Evolutionary conservation across 495 filamentous ascomycete genomes (phyloP), one percentile per base, ranked within the genome.

Genomic region (Podospora australis): DNA sequence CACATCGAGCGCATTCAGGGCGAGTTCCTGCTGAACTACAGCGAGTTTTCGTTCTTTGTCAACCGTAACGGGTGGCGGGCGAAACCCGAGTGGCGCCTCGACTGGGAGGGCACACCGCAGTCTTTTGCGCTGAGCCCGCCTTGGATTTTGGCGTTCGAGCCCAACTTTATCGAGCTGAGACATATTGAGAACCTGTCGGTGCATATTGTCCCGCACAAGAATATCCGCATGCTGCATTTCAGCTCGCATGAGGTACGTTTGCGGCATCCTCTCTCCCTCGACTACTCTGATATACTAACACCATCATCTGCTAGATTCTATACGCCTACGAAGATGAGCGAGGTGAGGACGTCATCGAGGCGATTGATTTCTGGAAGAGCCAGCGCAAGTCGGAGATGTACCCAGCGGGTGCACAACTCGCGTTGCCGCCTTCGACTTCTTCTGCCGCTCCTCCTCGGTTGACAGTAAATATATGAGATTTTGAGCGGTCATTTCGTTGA

Each of bases 51-150:
- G 16, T 97, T 99, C 77, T 99, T 95, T 59, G 92, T 99, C 58
- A 97, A 99, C 67, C 80, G 92, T 44, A 96, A 99, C 63, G 94
- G 94, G 21, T 99, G 94, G 94, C 80, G 94, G 44, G 90, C 91
- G 26, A 77, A 90, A 52, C 86, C 90, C 14, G 94, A 99, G 60
- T 99, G 94, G 94, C 83, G 81, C 51, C 95, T 99, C 57, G 85
- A 87, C 23, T 99, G 94, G 94, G 94, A 99, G 69, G 94, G 94
- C 43, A 85, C 78, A 35, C 94, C 94, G 43, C 82, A 84, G 55
- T 78, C 83, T 32, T 99, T 99, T 63, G 92, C 94, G 0, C 78
- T 97, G 29, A 94, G 87, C 29, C 87, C 90, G 60, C 90, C 90
- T 46, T 99, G 91, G 75, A 94, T 99, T 38, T 71, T 99, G 54